Conservation (phyloP, 1,284 basidiomycete species). For the Sporisorium reilianum region DNA sequence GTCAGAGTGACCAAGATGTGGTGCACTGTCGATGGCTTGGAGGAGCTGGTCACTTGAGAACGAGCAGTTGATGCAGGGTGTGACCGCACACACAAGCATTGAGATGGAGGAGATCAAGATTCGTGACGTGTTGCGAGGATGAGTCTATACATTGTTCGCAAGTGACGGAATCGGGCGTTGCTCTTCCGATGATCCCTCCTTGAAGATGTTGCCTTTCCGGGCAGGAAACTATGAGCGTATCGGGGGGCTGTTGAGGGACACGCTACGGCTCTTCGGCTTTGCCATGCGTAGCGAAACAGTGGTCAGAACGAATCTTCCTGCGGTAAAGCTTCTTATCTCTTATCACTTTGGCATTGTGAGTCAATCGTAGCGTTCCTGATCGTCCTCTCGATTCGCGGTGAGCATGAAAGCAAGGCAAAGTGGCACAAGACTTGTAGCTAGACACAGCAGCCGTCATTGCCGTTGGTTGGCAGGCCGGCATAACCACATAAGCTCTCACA, state of each 20-base stretch:
- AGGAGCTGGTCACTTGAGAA: background rate
- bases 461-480: background rate
- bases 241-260: background rate
- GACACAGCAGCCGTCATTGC: background rate
- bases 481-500: background rate
- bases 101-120: background rate
- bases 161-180: background rate
- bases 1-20: background rate
- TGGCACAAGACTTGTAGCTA: too few species aligned
- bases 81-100: too few species aligned
- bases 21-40: background rate
- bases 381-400: background rate
- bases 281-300: background rate
- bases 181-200: background rate
- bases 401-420: too few species aligned
- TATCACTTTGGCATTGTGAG: slow-evolving; percentile 1
- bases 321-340: background rate
- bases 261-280: slow-evolving; percentile 7
- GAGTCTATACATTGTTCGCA: background rate
- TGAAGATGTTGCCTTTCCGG: background rate
- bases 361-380: background rate
- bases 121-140: background rate
- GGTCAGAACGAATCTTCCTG: background rate
- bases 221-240: background rate
- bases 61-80: too few species aligned